Evolutionary conservation across 257 asterid genomes (phyloP).

Genomic region (Forsythia suspensa): DNA sequence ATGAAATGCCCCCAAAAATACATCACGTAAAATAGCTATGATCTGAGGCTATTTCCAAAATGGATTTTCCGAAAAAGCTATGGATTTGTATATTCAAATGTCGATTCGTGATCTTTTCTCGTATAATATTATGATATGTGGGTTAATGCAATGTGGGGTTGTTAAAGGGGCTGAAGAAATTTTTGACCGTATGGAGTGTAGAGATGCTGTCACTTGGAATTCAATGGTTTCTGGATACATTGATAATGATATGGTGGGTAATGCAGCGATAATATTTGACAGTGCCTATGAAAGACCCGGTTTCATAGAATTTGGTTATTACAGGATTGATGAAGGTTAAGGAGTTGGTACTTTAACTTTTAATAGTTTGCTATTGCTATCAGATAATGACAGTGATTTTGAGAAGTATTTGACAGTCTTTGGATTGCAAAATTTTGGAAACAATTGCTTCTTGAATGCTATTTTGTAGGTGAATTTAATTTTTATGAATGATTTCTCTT

Average conservation of each 20-base stretch:
- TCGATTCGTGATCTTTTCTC: conserved; percentile 60
- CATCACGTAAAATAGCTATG: conserved; percentile 62
- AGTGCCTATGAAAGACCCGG: conserved; percentile 50
- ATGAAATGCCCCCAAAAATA: conserved; percentile 57
- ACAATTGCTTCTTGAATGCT: no score
- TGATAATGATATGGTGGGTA: conserved; percentile 40
- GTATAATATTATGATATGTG: conserved; percentile 53
- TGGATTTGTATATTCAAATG: conserved; percentile 41
- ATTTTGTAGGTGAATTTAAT: no score
- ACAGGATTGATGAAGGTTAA: conserved; percentile 50
- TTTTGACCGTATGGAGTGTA: conserved; percentile 40
- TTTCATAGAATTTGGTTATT: conserved; percentile 65
- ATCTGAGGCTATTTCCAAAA: conserved; percentile 62
- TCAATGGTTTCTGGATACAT: conserved; percentile 63
- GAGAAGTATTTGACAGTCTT: no score
- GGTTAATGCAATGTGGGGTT: conserved; percentile 54
- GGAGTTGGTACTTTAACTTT: conserved; percentile 12
- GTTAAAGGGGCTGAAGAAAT: conserved; percentile 60
- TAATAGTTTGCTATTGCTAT: no score
- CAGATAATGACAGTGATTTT: no score
- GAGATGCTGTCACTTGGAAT: conserved; percentile 66
- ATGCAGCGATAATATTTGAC: conserved; percentile 43
- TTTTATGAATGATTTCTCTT: no score
- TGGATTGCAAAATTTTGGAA: no score
- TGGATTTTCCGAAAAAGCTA: conserved; percentile 41